phyloP scores from a whole-genome alignment of 148 eudicot genomes.

The Vaccinium vitisidaea region DNA sequence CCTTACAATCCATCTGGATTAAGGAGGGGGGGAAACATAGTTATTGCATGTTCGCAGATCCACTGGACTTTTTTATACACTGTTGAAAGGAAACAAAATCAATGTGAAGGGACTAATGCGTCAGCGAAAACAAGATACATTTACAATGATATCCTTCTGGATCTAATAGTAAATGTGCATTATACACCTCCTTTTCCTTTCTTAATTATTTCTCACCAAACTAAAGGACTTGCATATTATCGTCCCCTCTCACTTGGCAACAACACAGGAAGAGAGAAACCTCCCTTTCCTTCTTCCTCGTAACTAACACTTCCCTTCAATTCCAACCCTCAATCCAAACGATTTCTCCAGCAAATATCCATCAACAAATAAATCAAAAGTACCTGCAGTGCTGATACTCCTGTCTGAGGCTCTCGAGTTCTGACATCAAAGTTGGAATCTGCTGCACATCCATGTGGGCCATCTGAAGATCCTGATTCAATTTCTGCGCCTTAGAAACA shows the following conservation, averaged over 20 bases:
- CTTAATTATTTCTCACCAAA: not conserved
- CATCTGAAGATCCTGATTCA: conserved; percentile 67
- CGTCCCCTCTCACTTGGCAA: not conserved
- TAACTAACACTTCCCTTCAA: not conserved
- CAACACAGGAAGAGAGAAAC: not conserved
- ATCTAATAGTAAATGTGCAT: not conserved
- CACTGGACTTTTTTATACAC: not conserved
- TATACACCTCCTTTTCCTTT: not conserved
- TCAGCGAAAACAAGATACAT: not conserved
- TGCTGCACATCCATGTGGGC: conserved; percentile 67
- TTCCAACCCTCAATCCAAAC: not conserved
- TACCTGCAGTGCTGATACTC: conserved; percentile 96
- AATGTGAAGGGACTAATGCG: not conserved
- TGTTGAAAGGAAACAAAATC: not conserved
- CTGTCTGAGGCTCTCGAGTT: conserved; percentile 75
- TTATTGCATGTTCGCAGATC: not conserved
- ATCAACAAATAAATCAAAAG: conserved; percentile 8
- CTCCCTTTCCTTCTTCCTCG: not conserved
- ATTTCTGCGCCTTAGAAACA: conserved; percentile 59
- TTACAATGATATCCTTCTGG: not conserved
- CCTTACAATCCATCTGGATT: not conserved
- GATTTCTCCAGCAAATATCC: not conserved
- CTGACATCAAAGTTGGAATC: conserved; percentile 70
- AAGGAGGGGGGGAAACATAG: not conserved
- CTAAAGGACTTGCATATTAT: not conserved